Conservation (phyloP, 129 eudicot species). For the Oenanthe sinensis region DNA sequence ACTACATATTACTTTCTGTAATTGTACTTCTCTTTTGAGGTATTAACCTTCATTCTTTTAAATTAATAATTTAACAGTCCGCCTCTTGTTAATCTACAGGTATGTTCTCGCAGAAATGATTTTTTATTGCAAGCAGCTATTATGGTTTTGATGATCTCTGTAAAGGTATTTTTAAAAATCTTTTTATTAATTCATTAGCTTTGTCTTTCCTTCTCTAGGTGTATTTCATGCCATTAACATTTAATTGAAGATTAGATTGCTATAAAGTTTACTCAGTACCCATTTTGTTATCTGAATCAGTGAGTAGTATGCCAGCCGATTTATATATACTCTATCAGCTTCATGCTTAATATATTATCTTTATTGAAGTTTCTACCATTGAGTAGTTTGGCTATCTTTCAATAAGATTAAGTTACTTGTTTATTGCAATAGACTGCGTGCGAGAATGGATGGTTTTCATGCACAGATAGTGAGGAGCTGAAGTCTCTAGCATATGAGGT, state of each 20-base stretch:
- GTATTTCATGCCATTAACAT: background rate
- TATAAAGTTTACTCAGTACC: background rate
- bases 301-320: background rate
- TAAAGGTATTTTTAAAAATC: conserved; percentile 44
- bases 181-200: background rate
- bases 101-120: conserved; percentile 50
- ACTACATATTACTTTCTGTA: background rate
- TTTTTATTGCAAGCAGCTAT: conserved; percentile 44
- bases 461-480: conserved; percentile 49
- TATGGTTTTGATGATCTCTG: conserved; percentile 84
- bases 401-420: background rate
- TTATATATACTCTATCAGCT: background rate
- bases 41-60: background rate
- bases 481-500: conserved; percentile 61
- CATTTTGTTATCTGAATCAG: background rate
- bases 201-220: background rate
- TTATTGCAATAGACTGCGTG: conserved; percentile 57
- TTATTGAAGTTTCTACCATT: background rate
- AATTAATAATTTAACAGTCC: background rate
- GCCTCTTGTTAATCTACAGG: conserved; percentile 30
- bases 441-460: conserved; percentile 61
- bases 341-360: background rate
- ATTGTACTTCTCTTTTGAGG: background rate
- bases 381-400: background rate
- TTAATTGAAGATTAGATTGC: background rate